Conservation (phyloP, 83 land plant species). For the Thuja plicata region DNA sequence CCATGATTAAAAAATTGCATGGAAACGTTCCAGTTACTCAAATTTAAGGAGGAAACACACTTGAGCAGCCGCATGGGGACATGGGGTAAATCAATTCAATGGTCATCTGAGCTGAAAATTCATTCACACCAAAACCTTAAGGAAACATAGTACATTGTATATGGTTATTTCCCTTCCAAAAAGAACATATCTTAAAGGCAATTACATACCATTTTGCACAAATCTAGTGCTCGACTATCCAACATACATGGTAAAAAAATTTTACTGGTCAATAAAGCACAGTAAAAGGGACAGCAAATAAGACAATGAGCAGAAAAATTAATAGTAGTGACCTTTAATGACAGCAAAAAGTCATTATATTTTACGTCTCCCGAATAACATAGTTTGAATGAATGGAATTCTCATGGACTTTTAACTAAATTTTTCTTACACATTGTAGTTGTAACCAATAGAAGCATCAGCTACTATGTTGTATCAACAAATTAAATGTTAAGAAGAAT, state of each 20-base stretch:
- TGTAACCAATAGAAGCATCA: not conserved
- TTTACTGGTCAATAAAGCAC: not conserved
- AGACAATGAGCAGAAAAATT: not conserved
- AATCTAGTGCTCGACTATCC: not conserved
- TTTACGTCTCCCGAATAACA: not conserved
- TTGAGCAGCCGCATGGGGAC: no score
- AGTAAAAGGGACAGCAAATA: not conserved
- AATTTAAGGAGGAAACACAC: no score
- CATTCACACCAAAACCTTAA: not conserved
- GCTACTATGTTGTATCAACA: not conserved
- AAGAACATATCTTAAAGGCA: not conserved
- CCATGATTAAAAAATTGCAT: no score
- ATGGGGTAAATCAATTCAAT: not conserved
- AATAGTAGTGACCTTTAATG: not conserved
- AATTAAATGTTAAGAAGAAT: not conserved
- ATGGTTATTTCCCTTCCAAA: not conserved
- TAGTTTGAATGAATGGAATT: not conserved
- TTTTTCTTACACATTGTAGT: not conserved
- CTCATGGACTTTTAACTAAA: not conserved
- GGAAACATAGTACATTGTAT: not conserved
- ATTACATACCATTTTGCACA: not conserved
- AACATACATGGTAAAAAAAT: not conserved
- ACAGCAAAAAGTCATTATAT: not conserved
- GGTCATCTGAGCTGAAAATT: not conserved
- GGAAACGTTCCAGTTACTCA: no score